Base-by-base conservation (phyloP, 78 protist genomes). In the Protostelium mycophagum region DNA sequence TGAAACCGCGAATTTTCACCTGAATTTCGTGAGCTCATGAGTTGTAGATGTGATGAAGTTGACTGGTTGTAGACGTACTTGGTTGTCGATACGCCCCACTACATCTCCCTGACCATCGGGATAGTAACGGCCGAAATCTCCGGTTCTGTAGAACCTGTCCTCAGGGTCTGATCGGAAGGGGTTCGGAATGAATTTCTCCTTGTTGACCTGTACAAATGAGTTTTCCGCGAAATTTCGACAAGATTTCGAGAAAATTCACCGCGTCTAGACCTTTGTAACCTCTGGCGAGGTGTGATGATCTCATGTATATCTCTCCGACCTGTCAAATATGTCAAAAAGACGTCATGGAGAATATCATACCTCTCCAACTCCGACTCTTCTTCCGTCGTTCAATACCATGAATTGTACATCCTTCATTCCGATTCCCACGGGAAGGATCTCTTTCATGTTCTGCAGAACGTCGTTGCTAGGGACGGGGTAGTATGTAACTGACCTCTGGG, bases 1-100 rank as follows among this genome's bases (percentile, higher is more conserved):
- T 88, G 93, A 93, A 95, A 0, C 97, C 97, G 37, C 97, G 88
- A 84, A 95, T 91, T 90, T 95, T 95, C 37, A 95, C 90, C 90
- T 95, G 97, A 29, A 35, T 25, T 34, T 85, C 36, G 34, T n/a
- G n/a, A n/a, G n/a, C n/a, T n/a, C 86, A 85, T 35, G 23, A 35
- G 23, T 85, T 9, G 36, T 25, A 35, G 34, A 85, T 85, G 34
- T 34, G 23, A 85, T 9, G n/a, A n/a, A 85, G 23, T 86, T 31
- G 73, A 51, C 5, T 51, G 73, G 16, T 51, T 5, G 16, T 51
- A 51, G 16, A 51, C 5, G 73, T 51, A 51, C 73, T 16, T 51
- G 73, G 87, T 91, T 91, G 87, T 96, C 97, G 38, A 93, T 92
- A 9, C 97, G 83, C 0, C 97, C 97, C 1, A 90, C 34, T 88